Conservation (phyloP, 2,329 filamentous ascomycete species). For the Colletotrichum abscissum region DNA sequence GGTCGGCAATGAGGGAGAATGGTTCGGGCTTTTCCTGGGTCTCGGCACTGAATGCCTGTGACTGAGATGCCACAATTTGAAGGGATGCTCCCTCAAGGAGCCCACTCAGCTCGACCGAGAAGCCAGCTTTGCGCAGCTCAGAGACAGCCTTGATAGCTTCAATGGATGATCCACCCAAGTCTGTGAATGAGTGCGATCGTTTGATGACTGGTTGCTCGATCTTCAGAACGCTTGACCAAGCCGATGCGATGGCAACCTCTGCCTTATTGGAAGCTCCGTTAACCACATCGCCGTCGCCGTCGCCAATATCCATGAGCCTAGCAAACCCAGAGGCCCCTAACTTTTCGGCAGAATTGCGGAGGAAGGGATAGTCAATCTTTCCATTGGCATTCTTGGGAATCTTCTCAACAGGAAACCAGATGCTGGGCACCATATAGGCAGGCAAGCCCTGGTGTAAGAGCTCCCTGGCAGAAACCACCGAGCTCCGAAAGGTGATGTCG, state of each 20-base stretch:
- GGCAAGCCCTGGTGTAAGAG: constrained; percentile 28
- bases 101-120: not conserved
- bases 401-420: constrained; percentile 37
- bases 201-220: constrained; percentile 23
- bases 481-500: not conserved
- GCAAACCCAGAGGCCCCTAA: constrained; percentile 1
- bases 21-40: not conserved
- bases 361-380: constrained; percentile 36
- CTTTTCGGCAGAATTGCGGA: not conserved
- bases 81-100: not conserved
- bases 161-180: constrained; percentile 37
- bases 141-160: constrained; percentile 36
- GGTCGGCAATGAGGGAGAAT: constrained; percentile 26
- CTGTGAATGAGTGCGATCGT: constrained; percentile 29
- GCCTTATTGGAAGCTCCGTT: not conserved
- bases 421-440: constrained; percentile 40
- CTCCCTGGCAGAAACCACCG: not conserved
- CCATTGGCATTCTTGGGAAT: constrained; percentile 41
- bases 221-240: constrained; percentile 33
- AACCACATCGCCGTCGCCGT: no score
- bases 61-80: not conserved
- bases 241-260: constrained; percentile 14
- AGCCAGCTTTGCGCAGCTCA: constrained; percentile 4
- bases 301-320: not conserved
- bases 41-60: not conserved